Conservation (phyloP, 164 flowering plant species). For the Brasenia schreberi region DNA sequence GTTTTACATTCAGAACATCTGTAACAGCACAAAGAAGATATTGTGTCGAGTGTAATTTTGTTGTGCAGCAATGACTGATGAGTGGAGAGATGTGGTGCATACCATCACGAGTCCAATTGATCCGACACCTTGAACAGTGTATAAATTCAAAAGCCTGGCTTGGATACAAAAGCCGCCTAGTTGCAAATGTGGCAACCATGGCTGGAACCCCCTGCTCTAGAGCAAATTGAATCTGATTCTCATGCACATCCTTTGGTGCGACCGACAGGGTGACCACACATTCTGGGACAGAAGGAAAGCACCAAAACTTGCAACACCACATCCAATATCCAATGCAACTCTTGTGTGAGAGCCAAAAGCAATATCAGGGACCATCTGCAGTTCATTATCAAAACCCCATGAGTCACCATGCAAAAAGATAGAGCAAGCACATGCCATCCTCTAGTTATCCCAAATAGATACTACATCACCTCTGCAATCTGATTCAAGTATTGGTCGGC, state of each 20-base stretch:
- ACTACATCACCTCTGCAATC: slow-evolving; percentile 49
- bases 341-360: slow-evolving; percentile 37
- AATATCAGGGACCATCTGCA: slow-evolving; percentile 53
- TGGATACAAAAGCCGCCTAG: slow-evolving; percentile 42
- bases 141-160: slow-evolving; percentile 59
- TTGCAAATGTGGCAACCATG: slow-evolving; percentile 52
- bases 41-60: too few species aligned
- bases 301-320: slow-evolving; percentile 68
- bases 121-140: slow-evolving; percentile 59
- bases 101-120: slow-evolving; percentile 67
- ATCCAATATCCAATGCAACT: slow-evolving; percentile 51
- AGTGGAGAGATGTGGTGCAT: slow-evolving; percentile 1
- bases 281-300: slow-evolving; percentile 41
- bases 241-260: slow-evolving; percentile 63
- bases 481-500: slow-evolving; percentile 89
- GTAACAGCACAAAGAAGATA: too few species aligned
- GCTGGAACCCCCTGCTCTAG: slow-evolving; percentile 66
- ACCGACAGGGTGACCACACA: slow-evolving; percentile 36
- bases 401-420: background rate
- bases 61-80: background rate
- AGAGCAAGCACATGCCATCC: background rate
- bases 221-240: slow-evolving; percentile 63
- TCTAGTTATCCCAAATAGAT: background rate
- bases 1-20: too few species aligned
- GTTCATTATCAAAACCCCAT: background rate